Base-by-base conservation (phyloP, 2,329 filamentous ascomycete genomes). In the Exserohilum rostratum region DNA sequence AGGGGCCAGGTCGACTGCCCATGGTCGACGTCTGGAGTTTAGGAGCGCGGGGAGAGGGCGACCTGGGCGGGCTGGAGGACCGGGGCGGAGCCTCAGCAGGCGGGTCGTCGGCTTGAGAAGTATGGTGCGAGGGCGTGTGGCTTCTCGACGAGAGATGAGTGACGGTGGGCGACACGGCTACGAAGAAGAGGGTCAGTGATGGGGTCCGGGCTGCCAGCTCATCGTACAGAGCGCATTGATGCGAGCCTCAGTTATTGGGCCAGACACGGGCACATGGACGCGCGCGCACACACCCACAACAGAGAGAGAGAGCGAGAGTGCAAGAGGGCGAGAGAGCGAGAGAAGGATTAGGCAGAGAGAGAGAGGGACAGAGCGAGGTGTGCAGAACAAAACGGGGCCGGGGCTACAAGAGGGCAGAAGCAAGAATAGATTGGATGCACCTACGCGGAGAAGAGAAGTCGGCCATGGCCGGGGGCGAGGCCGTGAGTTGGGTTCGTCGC, bases 391-490 rank as follows among this genome's bases (percentile, higher is more conserved):
- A 54, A 40, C 50, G 44, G 46, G 17, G 31, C 11, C 50, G 37
- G 25, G 27, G n/a, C 11, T n/a, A 33, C 22, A 38, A 25, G 22
- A 25, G 7, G 22, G 22, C n/a, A n/a, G 33, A 9, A 11, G 15
- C 12, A 17, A n/a, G 20, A n/a, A 25, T 34, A 30, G 27, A 38
- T n/a, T n/a, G n/a, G 35, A 18, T 40, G 60, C 62, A 87, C 86
- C 73, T 86, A 88, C 85, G 81, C 69, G 82, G 78, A 75, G 83
- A 82, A 64, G 82, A 78, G 46, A 15, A 31, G 13, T 79, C 63
- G 81, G 82, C 79, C 77, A 81, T 81, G 76, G 85, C 84, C 66
- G 85, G 83, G 74, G 85, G 87, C 63, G 86, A 87, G 62, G 71
- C 70, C 59, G 70, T 72, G 56, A 62, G 64, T 55, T 70, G 70